Evolutionary conservation across 2,329 filamentous ascomycete genomes (phyloP).

Genomic region (Rasamsonia emersonii): DNA sequence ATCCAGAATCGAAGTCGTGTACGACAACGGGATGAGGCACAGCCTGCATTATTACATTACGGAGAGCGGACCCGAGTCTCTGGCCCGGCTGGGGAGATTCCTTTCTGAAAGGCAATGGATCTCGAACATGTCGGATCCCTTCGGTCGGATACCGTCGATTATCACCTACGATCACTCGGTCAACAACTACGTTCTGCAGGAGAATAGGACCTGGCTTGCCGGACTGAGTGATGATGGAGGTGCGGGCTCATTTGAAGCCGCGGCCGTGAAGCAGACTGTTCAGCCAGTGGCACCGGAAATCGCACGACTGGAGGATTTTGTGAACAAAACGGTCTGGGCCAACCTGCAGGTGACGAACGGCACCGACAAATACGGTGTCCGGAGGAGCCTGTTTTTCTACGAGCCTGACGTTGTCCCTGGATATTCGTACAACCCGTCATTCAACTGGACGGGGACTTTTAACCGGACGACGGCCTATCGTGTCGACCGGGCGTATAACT

Average conservation of each 20-base stretch:
- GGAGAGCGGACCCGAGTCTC: conserved; percentile 36
- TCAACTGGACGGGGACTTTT: conserved; percentile 47
- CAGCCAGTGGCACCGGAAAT: conserved; percentile 45
- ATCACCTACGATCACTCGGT: conserved; percentile 45
- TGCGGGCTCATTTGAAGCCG: conserved; percentile 48
- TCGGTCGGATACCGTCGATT: conserved; percentile 46
- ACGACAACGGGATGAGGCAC: conserved; percentile 41
- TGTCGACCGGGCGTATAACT: conserved; percentile 49
- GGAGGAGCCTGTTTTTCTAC: conserved; percentile 52
- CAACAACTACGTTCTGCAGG: conserved; percentile 33
- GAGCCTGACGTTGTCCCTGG: conserved; percentile 36
- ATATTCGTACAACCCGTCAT: conserved; percentile 37
- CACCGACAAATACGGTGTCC: conserved; percentile 33
- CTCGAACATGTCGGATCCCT: conserved; percentile 44
- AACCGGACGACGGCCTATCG: conserved; percentile 38
- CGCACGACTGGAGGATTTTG: conserved; percentile 46
- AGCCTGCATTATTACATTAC: conserved; percentile 51
- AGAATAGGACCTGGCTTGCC: conserved; percentile 48
- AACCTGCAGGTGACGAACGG: conserved; percentile 37
- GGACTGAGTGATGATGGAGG: conserved; percentile 54
- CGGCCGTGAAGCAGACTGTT: conserved; percentile 46
- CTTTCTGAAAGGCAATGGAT: conserved; percentile 48
- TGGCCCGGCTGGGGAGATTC: conserved; percentile 44
- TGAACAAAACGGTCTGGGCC: conserved; percentile 44
- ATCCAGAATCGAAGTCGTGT: conserved; percentile 40